phyloP scores from a whole-genome alignment of 2,329 filamentous ascomycete genomes.

The Ophiocordyceps camponoti-floridani region DNA sequence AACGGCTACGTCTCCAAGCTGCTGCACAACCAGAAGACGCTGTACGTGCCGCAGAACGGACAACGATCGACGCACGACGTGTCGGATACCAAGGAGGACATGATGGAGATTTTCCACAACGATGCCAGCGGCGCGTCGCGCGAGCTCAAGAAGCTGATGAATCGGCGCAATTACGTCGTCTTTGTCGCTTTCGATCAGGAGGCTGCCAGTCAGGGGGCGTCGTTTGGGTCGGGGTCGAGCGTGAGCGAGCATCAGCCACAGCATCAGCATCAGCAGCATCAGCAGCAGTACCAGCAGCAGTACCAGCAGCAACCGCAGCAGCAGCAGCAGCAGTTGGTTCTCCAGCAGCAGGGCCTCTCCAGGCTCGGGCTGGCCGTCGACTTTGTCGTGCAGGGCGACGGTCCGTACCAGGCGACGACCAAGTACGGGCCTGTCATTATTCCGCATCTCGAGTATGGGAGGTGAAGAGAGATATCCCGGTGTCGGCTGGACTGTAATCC shows the following conservation, averaged over 20 bases:
- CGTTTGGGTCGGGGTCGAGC: conserved; percentile 20
- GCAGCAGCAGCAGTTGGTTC: conserved; percentile 10
- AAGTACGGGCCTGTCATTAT: conserved; percentile 97
- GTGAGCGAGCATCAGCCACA: conserved; percentile 7
- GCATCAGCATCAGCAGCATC: conserved; percentile 8
- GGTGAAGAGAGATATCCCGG: conserved; percentile 6
- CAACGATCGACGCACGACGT: conserved; percentile 54
- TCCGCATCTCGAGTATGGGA: conserved; percentile 63
- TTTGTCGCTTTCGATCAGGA: conserved; percentile 92
- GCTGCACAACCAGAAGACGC: conserved; percentile 83
- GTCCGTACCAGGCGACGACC: conserved; percentile 60
- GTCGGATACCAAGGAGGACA: conserved; percentile 94
- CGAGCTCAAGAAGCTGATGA: conserved; percentile 87
- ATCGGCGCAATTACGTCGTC: conserved; percentile 77
- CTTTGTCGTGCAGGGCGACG: conserved; percentile 91
- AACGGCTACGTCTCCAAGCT: conserved; percentile 77
- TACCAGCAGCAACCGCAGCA: neutral
- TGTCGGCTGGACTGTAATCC: neutral
- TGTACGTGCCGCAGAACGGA: conserved; percentile 84
- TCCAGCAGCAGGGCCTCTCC: conserved; percentile 30
- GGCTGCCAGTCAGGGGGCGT: conserved; percentile 26
- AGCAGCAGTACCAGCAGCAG: conserved; percentile 12
- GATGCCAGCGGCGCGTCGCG: conserved; percentile 72
- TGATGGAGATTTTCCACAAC: conserved; percentile 98
- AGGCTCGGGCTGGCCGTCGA: conserved; percentile 82